Percentiles rank a stretch among this genome's conserved stretches.
phyloP scores from a whole-genome alignment of 768 basidiomycete genomes.

The Boletus fagicola region DNA sequence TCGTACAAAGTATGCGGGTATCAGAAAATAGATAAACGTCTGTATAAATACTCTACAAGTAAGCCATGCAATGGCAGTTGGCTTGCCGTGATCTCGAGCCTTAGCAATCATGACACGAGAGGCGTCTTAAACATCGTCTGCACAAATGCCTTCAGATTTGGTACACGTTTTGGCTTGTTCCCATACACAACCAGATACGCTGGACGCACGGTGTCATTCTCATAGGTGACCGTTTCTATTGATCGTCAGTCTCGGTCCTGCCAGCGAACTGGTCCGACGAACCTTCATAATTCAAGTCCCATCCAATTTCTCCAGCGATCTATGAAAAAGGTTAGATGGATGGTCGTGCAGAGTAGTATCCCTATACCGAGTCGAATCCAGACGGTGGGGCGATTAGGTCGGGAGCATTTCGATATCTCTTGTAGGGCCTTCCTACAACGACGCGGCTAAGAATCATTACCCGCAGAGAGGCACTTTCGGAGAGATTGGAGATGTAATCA shows the following conservation, averaged over 20 bases:
- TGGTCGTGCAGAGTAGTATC: constrained; percentile 5
- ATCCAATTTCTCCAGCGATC: constrained; percentile 64
- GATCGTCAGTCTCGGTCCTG: not conserved
- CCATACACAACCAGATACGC: constrained; percentile 67
- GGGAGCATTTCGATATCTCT: constrained; percentile 48
- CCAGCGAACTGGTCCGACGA: constrained; percentile 2
- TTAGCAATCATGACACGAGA: constrained; percentile 21
- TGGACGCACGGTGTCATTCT: constrained; percentile 65
- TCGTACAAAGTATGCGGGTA: constrained; percentile 22
- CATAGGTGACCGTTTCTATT: constrained; percentile 61
- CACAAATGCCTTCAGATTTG: constrained; percentile 28
- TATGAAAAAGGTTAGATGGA: constrained; percentile 23
- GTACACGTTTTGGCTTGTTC: constrained; percentile 19
- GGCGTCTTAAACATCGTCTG: constrained; percentile 33
- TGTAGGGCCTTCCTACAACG: constrained; percentile 58
- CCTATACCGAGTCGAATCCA: constrained; percentile 59
- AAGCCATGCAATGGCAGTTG: not conserved
- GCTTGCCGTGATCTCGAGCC: not conserved
- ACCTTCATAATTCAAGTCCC: constrained; percentile 60
- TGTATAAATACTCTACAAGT: constrained; percentile 13
- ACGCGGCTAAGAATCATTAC: constrained; percentile 60
- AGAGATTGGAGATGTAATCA: constrained; percentile 52
- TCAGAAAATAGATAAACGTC: constrained; percentile 4
- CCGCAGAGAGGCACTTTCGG: constrained; percentile 42
- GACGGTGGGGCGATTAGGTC: constrained; percentile 48